Conservation (phyloP, 2,329 filamentous ascomycete species). For the Orbilia blumenaviensis region DNA sequence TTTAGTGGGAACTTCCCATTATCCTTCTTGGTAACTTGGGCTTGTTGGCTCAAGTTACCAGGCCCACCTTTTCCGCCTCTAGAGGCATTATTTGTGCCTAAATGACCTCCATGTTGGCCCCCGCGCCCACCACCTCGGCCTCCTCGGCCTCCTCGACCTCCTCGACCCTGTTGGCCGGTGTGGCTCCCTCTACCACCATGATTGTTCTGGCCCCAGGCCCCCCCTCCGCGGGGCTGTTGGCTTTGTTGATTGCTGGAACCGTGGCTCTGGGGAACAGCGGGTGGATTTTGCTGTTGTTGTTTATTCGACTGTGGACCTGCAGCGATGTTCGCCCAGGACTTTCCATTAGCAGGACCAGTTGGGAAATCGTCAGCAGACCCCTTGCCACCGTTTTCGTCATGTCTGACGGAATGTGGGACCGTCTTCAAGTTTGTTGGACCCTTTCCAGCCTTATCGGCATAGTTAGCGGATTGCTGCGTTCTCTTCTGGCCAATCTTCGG, state of each 20-base stretch:
- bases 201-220: constrained; percentile 1
- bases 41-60: too few species aligned
- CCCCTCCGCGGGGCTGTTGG: constrained; percentile 5
- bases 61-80: too few species aligned
- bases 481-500: too few species aligned
- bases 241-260: neutral
- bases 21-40: neutral
- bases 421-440: neutral
- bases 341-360: neutral
- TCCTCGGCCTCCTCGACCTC: neutral
- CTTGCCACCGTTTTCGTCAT: neutral
- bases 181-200: neutral
- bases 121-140: constrained; percentile 1
- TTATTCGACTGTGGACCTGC: neutral
- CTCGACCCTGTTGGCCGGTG: neutral
- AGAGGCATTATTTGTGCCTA: too few species aligned
- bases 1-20: constrained; percentile 4
- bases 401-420: neutral
- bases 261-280: neutral
- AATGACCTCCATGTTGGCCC: neutral
- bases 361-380: neutral
- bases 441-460: too few species aligned
- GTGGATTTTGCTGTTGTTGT: neutral
- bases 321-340: constrained; percentile 33
- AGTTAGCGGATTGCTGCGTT: too few species aligned